phyloP scores from a whole-genome alignment of 2,329 filamentous ascomycete species.

The Microascus cirrosus region DNA sequence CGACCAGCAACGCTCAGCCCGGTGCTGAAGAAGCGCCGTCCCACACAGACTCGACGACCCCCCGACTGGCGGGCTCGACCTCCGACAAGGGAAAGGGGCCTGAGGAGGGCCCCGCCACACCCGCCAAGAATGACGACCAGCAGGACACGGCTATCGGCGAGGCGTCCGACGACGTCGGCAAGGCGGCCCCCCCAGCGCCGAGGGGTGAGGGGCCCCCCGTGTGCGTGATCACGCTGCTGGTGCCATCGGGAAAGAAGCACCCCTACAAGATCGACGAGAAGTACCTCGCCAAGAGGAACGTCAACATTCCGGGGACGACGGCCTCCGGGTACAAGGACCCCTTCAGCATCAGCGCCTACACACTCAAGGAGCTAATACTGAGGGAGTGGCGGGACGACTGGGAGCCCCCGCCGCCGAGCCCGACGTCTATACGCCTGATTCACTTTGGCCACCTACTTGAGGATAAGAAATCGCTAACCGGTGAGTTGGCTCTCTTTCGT shows the following conservation, averaged over 20 bases:
- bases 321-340: conserved; percentile 57
- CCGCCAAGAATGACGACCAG: conserved; percentile 7
- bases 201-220: conserved; percentile 25
- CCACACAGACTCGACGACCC: background rate
- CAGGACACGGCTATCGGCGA: conserved; percentile 26
- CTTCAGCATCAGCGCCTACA: conserved; percentile 86
- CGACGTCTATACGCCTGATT: conserved; percentile 82
- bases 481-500: conserved; percentile 36
- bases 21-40: background rate
- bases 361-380: conserved; percentile 85
- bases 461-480: conserved; percentile 75
- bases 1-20: background rate
- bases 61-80: background rate
- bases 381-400: conserved; percentile 89
- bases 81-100: background rate
- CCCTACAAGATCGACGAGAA: conserved; percentile 83
- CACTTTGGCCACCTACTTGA: conserved; percentile 85
- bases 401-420: conserved; percentile 77
- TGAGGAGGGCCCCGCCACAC: conserved; percentile 10
- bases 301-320: conserved; percentile 58
- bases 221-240: conserved; percentile 70
- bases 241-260: conserved; percentile 72
- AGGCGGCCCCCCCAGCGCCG: conserved; percentile 15
- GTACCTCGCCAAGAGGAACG: conserved; percentile 72
- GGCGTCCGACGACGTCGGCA: conserved; percentile 28